Evolutionary conservation across 768 basidiomycete species (phyloP), one percentile per base, ranked within the genome.

Genomic region (Cystobasidium ongulense): DNA sequence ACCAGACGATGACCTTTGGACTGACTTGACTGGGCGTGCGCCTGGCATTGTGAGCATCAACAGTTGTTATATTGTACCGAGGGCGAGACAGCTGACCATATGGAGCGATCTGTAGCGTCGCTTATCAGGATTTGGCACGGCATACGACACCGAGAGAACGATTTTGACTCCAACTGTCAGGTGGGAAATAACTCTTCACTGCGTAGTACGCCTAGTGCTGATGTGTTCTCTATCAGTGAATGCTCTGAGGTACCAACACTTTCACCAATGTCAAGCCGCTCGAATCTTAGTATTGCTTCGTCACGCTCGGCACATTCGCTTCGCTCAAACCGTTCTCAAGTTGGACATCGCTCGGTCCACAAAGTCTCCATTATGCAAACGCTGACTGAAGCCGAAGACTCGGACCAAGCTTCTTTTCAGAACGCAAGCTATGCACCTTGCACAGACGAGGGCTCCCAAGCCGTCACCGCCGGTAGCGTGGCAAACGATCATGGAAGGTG

Each of bases 1-100:
- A 43, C n/a, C 25, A n/a, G 68, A 71, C 31, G 68, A 71, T 29
- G 68, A 71, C 5, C 68, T 71, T 29, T 71, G 68, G 68, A 59
- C 53, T 23, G 68, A 71, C 18, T 31, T n/a, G 27, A 59, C 54
- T 27, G 68, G 68, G 10, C 50, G 33, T 10, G 68, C 68, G 2
- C 53, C 68, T 10, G 54, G 68, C 17, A 54, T 71, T 7, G 41
- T 31, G 36, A 61, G 53, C 38, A 53, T 43, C 50, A 11, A 5
- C 23, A 1, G 13, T 38, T 18, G 31, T 29, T 64, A 7, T 29
- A 25, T 11, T 15, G 11, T 5, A n/a, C n/a, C n/a, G n/a, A n/a
- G n/a, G n/a, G n/a, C n/a, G n/a, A n/a, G n/a, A n/a, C n/a, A n/a
- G n/a, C n/a, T n/a, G n/a, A n/a, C n/a, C n/a, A n/a, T n/a, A n/a